A percentile compares a stretch with the other conserved stretches of the same genome.
Evolutionary conservation across 2,329 filamentous ascomycete species (phyloP).

Genomic region (Macrophomina pseudophaseolina): DNA sequence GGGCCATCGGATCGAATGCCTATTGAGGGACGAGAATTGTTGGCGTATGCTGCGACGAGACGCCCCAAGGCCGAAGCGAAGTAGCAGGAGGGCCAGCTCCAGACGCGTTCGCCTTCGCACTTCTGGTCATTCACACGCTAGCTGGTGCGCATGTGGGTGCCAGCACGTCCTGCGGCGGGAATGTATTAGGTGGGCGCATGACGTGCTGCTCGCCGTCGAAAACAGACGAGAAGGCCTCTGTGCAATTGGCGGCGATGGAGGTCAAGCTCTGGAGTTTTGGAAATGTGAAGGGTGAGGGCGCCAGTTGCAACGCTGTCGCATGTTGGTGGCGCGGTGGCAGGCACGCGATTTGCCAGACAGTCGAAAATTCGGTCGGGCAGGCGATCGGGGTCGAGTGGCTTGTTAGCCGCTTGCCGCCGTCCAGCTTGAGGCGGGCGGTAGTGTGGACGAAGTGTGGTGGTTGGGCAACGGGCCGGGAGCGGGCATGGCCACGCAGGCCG

Average conservation of each 20-base stretch:
- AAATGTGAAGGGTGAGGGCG: background rate
- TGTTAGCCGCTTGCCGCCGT: conserved; percentile 14
- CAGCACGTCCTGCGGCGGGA: conserved; percentile 4
- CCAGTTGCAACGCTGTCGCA: conserved; percentile 5
- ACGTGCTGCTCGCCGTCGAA: conserved; percentile 7
- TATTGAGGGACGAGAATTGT: background rate
- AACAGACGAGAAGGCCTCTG: background rate
- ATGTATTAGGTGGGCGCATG: conserved; percentile 1
- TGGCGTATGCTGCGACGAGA: conserved; percentile 7
- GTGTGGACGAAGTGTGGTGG: conserved; percentile 10
- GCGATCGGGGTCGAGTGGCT: conserved; percentile 4
- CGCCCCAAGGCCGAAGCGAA: conserved; percentile 14
- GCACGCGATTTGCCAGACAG: conserved; percentile 5
- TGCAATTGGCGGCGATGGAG: conserved; percentile 6
- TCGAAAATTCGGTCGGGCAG: conserved; percentile 1
- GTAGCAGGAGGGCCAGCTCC: conserved; percentile 13
- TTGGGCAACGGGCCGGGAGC: conserved; percentile 3
- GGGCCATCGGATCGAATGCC: conserved; percentile 17
- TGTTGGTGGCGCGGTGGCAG: conserved; percentile 15
- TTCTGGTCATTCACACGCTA: conserved; percentile 1
- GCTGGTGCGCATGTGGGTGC: conserved; percentile 8
- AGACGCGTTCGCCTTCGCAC: conserved; percentile 16
- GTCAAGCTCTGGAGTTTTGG: conserved; percentile 16
- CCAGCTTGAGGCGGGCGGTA: conserved; percentile 1
- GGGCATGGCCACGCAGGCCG: background rate